These are phyloP conservation scores for Fusarium sp. DNA, from an alignment of 2,329 filamentous ascomycete species.

Conservation along the genomic window DNA sequence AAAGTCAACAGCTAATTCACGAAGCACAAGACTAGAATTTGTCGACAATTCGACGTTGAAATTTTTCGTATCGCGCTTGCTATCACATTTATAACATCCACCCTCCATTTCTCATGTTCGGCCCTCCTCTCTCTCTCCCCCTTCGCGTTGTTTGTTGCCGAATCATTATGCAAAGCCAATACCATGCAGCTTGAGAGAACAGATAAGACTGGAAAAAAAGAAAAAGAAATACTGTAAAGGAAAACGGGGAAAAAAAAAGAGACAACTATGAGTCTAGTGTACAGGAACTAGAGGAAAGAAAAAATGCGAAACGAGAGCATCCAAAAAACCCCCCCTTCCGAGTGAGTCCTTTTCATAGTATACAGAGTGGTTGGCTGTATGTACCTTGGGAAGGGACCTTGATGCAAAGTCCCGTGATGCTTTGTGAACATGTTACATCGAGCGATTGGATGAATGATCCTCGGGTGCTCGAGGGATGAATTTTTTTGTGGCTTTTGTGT, in stretches of 20 bases:
- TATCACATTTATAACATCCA: conserved; percentile 22
- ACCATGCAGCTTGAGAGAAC: conserved; percentile 26
- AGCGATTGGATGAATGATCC: neutral
- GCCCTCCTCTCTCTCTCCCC: conserved; percentile 7
- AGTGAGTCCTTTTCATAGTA: conserved; percentile 33
- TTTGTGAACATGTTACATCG: conserved; percentile 28
- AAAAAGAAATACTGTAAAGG: conserved; percentile 8
- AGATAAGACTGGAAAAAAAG: conserved; percentile 3
- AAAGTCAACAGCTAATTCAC: neutral
- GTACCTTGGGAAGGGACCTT: conserved; percentile 27
- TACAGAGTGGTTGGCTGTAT: conserved; percentile 41
- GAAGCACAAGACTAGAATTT: neutral
- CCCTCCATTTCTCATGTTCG: conserved; percentile 13
- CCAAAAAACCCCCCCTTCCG: conserved; percentile 38
- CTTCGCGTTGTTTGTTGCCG: conserved; percentile 16
- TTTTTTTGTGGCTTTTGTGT: conserved; percentile 15
- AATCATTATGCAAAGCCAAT: conserved; percentile 36
- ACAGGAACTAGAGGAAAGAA: conserved; percentile 27
- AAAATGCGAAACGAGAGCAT: conserved; percentile 25
- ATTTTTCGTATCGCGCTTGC: conserved; percentile 28
- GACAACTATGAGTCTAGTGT: conserved; percentile 34
- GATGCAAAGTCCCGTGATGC: conserved; percentile 7
- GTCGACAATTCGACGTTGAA: conserved; percentile 24
- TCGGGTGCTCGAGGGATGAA: conserved; percentile 2
- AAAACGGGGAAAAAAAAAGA: neutral